These are phyloP conservation scores for Sporisorium scitamineum DNA, from an alignment of 1,284 basidiomycete genomes.

Conservation along the genomic window DNA sequence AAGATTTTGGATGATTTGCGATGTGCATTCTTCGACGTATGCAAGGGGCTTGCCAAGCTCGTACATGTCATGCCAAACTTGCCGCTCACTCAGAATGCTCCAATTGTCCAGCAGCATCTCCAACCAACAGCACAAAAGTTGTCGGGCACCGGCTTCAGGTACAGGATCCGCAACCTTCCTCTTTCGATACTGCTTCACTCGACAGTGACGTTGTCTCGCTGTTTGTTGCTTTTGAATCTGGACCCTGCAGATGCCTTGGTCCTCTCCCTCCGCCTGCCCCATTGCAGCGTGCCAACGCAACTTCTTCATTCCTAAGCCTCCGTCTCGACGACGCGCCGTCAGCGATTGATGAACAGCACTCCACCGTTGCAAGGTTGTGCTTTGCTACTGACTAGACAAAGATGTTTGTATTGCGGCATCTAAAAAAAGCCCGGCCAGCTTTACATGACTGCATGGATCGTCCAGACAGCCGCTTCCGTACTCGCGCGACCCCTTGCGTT, in stretches of 20 bases:
- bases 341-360: not conserved
- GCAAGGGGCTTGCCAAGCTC: conserved; percentile 32
- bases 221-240: not conserved
- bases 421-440: not conserved
- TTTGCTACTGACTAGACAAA: not conserved
- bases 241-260: conserved; percentile 21
- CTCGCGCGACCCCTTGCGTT: conserved; percentile 31
- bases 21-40: conserved; percentile 51
- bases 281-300: not conserved
- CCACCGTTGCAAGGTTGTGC: not conserved
- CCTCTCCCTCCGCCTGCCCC: not conserved
- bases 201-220: not conserved
- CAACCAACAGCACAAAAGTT: not conserved
- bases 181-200: not conserved
- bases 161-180: not conserved
- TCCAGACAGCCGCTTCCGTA: conserved; percentile 4
- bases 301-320: conserved; percentile 3
- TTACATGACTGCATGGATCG: conserved; percentile 8
- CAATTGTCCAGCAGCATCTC: not conserved
- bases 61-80: conserved; percentile 13
- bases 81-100: not conserved
- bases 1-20: not conserved
- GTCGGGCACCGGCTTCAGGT: not conserved
- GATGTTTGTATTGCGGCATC: not conserved
- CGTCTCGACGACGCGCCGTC: not conserved